Evolutionary conservation across 768 basidiomycete genomes (phyloP).

Genomic region (Filobasidium wieringae): DNA sequence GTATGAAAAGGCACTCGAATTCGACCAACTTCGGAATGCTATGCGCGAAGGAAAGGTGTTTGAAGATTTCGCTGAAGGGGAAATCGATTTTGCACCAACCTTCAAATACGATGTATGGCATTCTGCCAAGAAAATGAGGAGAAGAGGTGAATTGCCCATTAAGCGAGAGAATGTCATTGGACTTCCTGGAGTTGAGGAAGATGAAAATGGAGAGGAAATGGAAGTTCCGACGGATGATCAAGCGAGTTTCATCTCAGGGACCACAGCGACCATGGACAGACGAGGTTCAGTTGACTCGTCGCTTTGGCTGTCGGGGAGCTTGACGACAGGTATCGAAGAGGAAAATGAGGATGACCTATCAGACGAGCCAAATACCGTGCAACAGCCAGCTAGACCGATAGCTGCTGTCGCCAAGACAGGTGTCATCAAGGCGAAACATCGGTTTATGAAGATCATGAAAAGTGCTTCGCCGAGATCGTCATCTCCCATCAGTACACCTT

Average conservation of each 20-base stretch:
- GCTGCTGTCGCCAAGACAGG: slow-evolving; percentile 24
- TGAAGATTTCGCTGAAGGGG: slow-evolving; percentile 63
- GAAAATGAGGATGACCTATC: slow-evolving; percentile 20
- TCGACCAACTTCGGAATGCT: slow-evolving; percentile 72
- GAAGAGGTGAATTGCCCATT: slow-evolving; percentile 23
- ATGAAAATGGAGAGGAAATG: slow-evolving; percentile 39
- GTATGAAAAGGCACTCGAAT: slow-evolving; percentile 70
- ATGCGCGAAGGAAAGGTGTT: slow-evolving; percentile 58
- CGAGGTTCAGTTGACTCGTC: slow-evolving; percentile 18
- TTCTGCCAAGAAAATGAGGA: slow-evolving; percentile 36
- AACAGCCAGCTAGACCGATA: slow-evolving; percentile 14
- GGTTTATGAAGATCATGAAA: slow-evolving; percentile 25
- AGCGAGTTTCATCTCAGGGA: slow-evolving; percentile 38
- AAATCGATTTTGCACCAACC: slow-evolving; percentile 77
- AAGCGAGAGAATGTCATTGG: slow-evolving; percentile 38
- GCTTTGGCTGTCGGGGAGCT: slow-evolving; percentile 9
- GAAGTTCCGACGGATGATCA: slow-evolving; percentile 47
- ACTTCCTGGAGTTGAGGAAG: slow-evolving; percentile 34
- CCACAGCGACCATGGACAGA: slow-evolving; percentile 1
- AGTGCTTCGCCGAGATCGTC: slow-evolving; percentile 1
- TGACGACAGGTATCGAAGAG: slow-evolving; percentile 25
- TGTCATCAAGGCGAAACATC: slow-evolving; percentile 34
- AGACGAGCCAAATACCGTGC: slow-evolving; percentile 3
- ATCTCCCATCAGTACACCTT: not conserved
- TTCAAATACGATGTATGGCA: slow-evolving; percentile 81